Percentiles rank a stretch among this genome's conserved stretches.
These are phyloP conservation scores for Neurospora sp. DNA, from an alignment of 495 filamentous ascomycete species.

Conservation along the genomic window DNA sequence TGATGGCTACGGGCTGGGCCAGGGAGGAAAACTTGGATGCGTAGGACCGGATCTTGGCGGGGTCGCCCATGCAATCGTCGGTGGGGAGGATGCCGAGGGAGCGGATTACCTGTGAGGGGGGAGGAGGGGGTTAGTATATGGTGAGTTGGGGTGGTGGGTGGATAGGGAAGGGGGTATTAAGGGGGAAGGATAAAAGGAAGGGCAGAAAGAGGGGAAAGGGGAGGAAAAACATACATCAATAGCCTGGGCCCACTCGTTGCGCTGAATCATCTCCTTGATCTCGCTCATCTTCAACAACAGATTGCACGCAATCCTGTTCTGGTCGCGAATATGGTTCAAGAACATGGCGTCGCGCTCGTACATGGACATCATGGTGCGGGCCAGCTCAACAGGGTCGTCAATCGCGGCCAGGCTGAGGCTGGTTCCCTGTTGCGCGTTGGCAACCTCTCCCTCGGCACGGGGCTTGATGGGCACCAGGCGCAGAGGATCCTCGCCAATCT, in stretches of 20 bases:
- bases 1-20: conserved; percentile 67
- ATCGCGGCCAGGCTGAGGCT: conserved; percentile 76
- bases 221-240: conserved; percentile 59
- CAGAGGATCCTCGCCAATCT: conserved; percentile 66
- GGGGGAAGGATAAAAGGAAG: background rate
- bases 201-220: background rate
- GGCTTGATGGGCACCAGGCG: conserved; percentile 72
- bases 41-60: conserved; percentile 59
- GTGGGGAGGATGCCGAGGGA: conserved; percentile 61
- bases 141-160: background rate
- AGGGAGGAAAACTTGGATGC: conserved; percentile 68
- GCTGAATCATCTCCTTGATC: conserved; percentile 61
- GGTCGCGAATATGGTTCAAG: conserved; percentile 51
- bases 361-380: conserved; percentile 65
- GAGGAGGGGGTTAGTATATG: conserved; percentile 12
- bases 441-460: conserved; percentile 26
- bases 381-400: conserved; percentile 74
- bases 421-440: conserved; percentile 32
- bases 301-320: conserved; percentile 59
- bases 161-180: background rate
- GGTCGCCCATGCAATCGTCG: conserved; percentile 56
- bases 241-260: conserved; percentile 61
- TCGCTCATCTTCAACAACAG: conserved; percentile 68
- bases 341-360: conserved; percentile 71
- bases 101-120: conserved; percentile 52